Evolutionary conservation across 306 rosid genomes (phyloP).

Genomic region (Amphicarpaea edgeworthii): DNA sequence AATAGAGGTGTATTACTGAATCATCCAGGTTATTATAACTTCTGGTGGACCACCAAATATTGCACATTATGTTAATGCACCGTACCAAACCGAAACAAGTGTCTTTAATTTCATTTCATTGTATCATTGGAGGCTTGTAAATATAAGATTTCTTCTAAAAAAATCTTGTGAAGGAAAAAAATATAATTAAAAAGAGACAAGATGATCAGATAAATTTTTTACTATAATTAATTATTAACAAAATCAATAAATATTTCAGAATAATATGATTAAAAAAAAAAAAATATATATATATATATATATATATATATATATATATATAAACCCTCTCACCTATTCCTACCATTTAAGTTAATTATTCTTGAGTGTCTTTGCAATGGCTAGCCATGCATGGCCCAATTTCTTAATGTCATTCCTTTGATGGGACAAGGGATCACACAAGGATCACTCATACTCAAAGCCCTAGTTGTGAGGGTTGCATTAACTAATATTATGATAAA

Average conservation of each 20-base stretch:
- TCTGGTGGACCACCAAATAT: constrained; percentile 53
- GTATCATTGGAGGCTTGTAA: no score
- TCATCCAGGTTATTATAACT: constrained; percentile 45
- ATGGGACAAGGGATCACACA: constrained; percentile 59
- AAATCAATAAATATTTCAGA: no score
- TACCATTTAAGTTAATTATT: constrained; percentile 43
- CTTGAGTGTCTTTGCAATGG: constrained; percentile 38
- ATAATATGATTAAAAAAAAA: no score
- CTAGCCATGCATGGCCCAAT: constrained; percentile 48
- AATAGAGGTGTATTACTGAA: constrained; percentile 51
- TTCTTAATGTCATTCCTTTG: constrained; percentile 46
- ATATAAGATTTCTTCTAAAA: no score
- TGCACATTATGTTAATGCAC: not conserved
- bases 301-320: no score
- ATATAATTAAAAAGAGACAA: no score
- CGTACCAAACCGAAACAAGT: no score
- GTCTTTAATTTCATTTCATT: no score
- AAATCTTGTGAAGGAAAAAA: no score
- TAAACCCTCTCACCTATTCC: constrained; percentile 32
- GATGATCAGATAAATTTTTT: no score
- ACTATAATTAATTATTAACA: no score
- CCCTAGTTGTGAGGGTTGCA: constrained; percentile 28
- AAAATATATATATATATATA: no score
- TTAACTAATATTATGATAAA: constrained; percentile 50
- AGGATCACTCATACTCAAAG: constrained; percentile 58